Evolutionary conservation across 805 yeast species (phyloP).

Genomic region (Myxozyma kluyveri): DNA sequence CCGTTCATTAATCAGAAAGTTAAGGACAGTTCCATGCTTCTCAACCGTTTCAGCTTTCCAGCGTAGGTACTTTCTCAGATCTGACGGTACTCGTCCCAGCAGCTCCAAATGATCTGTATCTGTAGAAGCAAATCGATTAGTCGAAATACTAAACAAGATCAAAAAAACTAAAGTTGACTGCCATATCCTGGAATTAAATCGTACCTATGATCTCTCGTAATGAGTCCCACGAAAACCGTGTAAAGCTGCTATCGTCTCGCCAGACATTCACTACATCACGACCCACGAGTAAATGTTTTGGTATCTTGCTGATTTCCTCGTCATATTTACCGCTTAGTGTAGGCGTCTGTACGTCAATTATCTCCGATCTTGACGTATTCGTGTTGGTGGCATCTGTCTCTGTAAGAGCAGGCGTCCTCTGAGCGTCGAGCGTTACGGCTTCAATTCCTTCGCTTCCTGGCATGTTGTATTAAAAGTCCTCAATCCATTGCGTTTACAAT

Average conservation of each 20-base stretch:
- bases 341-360: no score
- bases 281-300: conserved; percentile 14
- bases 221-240: conserved; percentile 32
- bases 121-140: conserved; percentile 14
- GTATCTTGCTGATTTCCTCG: neutral
- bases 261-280: conserved; percentile 10
- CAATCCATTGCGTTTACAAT: no score
- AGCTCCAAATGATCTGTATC: conserved; percentile 28
- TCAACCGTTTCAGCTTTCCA: conserved; percentile 31
- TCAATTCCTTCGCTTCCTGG: no score
- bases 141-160: neutral
- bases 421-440: no score
- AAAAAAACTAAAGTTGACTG: neutral
- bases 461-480: no score
- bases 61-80: conserved; percentile 29
- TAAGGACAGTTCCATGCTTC: conserved; percentile 33
- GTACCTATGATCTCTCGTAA: conserved; percentile 32
- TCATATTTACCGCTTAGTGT: no score
- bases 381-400: no score
- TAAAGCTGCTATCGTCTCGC: conserved; percentile 29
- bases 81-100: conserved; percentile 35
- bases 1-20: conserved; percentile 31
- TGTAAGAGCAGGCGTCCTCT: no score
- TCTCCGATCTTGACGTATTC: no score
- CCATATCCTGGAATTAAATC: no score